Percentiles rank a stretch among this genome's conserved stretches.
phyloP scores from a whole-genome alignment of 1,139 yeast species.

The Williopsis jadinii region DNA sequence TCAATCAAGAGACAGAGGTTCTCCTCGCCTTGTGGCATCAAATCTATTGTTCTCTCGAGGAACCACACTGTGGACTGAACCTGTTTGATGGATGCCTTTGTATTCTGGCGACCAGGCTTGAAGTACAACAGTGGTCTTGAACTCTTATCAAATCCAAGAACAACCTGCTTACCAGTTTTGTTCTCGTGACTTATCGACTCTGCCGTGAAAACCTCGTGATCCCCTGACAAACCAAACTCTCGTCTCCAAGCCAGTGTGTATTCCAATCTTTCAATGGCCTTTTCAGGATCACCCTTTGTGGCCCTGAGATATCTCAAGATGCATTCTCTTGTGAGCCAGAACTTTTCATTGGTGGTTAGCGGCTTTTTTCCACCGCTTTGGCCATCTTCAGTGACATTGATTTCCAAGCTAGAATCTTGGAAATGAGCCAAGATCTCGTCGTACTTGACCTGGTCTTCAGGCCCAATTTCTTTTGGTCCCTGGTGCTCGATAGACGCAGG shows the following conservation, averaged over 20 bases:
- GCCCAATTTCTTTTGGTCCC: neutral
- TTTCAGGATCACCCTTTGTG: conserved; percentile 74
- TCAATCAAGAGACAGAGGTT: conserved; percentile 84
- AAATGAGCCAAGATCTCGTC: conserved; percentile 53
- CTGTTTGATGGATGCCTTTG: conserved; percentile 77
- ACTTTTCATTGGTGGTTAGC: conserved; percentile 56
- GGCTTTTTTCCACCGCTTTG: conserved; percentile 26
- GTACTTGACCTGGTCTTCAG: conserved; percentile 53
- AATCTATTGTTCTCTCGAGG: conserved; percentile 85
- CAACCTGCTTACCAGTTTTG: conserved; percentile 82
- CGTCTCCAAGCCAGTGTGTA: conserved; percentile 86
- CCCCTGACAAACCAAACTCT: conserved; percentile 71
- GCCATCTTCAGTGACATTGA: conserved; percentile 33
- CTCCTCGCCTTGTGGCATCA: conserved; percentile 96
- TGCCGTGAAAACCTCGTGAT: conserved; percentile 40
- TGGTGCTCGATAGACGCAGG: neutral
- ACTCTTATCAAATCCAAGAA: conserved; percentile 83
- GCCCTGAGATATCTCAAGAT: conserved; percentile 82
- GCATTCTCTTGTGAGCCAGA: conserved; percentile 91
- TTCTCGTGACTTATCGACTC: conserved; percentile 65
- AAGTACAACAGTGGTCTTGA: conserved; percentile 85
- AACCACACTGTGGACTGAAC: conserved; percentile 89
- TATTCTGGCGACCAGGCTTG: conserved; percentile 90
- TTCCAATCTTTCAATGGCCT: conserved; percentile 67
- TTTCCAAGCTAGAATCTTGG: conserved; percentile 35